Evolutionary conservation across 1,139 yeast genomes (phyloP), one percentile per base, ranked within the genome.

Genomic region (Yamadazyma triangularis): DNA sequence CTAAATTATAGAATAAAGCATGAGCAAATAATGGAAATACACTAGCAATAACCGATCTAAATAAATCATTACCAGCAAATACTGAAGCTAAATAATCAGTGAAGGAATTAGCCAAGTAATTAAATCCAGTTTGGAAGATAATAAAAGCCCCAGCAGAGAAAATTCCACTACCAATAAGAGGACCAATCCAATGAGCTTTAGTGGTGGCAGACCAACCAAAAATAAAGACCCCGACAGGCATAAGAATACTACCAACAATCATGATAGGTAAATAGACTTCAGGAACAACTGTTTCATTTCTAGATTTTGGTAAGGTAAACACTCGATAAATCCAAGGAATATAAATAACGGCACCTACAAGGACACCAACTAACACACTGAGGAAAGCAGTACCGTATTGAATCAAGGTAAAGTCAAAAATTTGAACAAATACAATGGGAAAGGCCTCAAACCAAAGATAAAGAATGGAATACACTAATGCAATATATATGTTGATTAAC

Each of bases 61-160:
- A 46, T 26, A 56, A 45, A 21, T 44, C 51, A 35, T 57, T 57
- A 4, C 55, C 47, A 1, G 63, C 60, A 41, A 55, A 54, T n/a
- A 51, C 59, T 4, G 59, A 53, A 3, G 61, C 62, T 34, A 53
- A 31, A 36, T 44, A 56, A 16, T 44, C 34, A 26, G 73, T 61
- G 50, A 78, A 82, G 0, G 81, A 73, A 51, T 77, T 81, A 5
- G 78, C 77, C 26, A 81, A 61, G 47, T 81, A 82, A 34, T 73
- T 69, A 36, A 47, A 63, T 48, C 45, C 48, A 9, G 53, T 50
- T 42, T 58, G 64, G 47, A 56, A 56, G 14, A 53, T 43, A 11
- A 55, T 29, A 34, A 57, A 56, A 1, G 54, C 56, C 13, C 62
- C 61, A 11, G 36, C 25, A 7, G 56, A 50, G 30, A 50, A 57